These are phyloP conservation scores for Wickerhamiella brachini DNA, from an alignment of 805 yeast species.

Conservation along the genomic window DNA sequence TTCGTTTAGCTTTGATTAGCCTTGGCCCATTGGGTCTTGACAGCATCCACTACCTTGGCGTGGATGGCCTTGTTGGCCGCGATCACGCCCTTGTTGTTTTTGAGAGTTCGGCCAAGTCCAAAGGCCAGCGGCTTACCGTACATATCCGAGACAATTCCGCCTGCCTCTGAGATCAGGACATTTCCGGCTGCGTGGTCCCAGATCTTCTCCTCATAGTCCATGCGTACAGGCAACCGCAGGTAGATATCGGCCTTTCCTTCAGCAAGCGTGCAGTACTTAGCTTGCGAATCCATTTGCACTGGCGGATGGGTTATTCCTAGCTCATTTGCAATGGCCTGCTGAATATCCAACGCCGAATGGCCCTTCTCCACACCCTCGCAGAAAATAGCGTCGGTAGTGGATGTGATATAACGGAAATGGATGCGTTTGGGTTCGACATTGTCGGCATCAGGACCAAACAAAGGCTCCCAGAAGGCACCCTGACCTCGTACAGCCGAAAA, in stretches of 20 bases:
- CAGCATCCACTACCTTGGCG: slow-evolving; percentile 31
- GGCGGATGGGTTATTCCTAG: slow-evolving; percentile 45
- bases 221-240: slow-evolving; percentile 68
- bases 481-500: slow-evolving; percentile 54
- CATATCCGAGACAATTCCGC: slow-evolving; percentile 83
- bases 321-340: slow-evolving; percentile 51
- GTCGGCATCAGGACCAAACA: slow-evolving; percentile 17
- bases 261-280: slow-evolving; percentile 82
- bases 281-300: slow-evolving; percentile 87
- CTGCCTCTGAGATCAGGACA: slow-evolving; percentile 73
- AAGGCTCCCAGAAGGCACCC: slow-evolving; percentile 49
- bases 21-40: neutral
- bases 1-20: neutral
- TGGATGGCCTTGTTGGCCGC: slow-evolving; percentile 52
- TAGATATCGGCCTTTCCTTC: slow-evolving; percentile 89
- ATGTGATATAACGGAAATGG: slow-evolving; percentile 36
- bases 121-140: slow-evolving; percentile 63
- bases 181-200: slow-evolving; percentile 99
- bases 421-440: slow-evolving; percentile 26
- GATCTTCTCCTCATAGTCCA: slow-evolving; percentile 75
- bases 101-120: slow-evolving; percentile 68
- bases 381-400: slow-evolving; percentile 43
- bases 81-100: slow-evolving; percentile 75
- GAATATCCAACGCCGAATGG: slow-evolving; percentile 85
- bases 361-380: slow-evolving; percentile 93